Evolutionary conservation across 257 asterid genomes (phyloP), one percentile per base, ranked within the genome.

Genomic region (Primulina tabacum): DNA sequence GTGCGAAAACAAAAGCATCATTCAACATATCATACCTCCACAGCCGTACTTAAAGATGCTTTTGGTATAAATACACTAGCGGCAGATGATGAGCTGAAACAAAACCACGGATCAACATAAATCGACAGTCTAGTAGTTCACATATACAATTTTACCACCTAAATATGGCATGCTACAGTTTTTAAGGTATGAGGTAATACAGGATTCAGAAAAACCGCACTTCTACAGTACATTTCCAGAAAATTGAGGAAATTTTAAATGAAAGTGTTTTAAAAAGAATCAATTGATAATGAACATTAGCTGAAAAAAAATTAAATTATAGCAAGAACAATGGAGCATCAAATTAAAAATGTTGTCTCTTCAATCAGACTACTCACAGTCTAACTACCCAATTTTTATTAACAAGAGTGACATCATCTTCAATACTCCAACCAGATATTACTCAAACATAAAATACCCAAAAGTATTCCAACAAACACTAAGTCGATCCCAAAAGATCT

Each of bases 41-140:
- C 88, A 79, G 92, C 84, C 37, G 90, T 70, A 75, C 85, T 75
- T 35, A 88, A 67, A 21, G 90, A 83, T 34, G 95, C 90, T 80
- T 75, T 85, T 67, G 81, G 85, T 71, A 80, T 70, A 56, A 86
- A 66, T 72, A 82, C 78, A 79, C 81, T 74, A 69, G 55, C 71
- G 17, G 85, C 74, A 75, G 79, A 73, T 28, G 84, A 76, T 64
- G 79, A 77, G 80, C 98, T 92, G 92, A 67, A 69, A 79, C 60
- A 73, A 76, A 68, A 76, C 8, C 75, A 65, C 21, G 69, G 33
- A 40, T 69, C 62, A 64, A 60, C 62, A 70, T 62, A 70, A 72
- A 52, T 35, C 17, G 43, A 62, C 70, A 70, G 67, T 37, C 21
- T 2, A 76, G 73, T 55, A 73, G 57, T n/a, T 59, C 60, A 58